Conservation (phyloP, 75 land plant genomes). For the Selaginella moellendorffii region DNA sequence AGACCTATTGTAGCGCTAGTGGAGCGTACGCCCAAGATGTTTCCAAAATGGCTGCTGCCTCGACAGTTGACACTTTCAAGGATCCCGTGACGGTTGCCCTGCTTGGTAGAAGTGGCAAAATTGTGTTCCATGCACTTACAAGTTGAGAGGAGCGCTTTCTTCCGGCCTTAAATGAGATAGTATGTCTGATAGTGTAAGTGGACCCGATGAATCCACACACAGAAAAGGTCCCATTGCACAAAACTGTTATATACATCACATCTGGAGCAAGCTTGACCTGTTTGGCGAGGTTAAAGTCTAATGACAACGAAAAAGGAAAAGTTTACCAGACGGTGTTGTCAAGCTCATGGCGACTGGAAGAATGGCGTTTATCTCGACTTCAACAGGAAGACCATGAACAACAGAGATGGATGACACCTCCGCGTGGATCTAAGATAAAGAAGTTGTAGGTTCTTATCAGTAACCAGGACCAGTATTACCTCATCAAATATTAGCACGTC, state of each 20-base stretch:
- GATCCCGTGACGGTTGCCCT: constrained; percentile 52
- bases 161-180: too few relatives aligned
- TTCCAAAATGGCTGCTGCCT: constrained; percentile 27
- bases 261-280: constrained; percentile 50
- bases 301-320: neutral
- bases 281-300: constrained; percentile 5
- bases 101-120: constrained; percentile 47
- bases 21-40: constrained; percentile 44
- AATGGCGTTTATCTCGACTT: constrained; percentile 50
- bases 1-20: constrained; percentile 40
- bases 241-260: constrained; percentile 63
- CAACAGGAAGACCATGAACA: constrained; percentile 59
- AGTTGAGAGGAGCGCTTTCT: neutral
- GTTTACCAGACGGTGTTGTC: constrained; percentile 42
- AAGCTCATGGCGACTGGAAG: constrained; percentile 70
- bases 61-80: constrained; percentile 12
- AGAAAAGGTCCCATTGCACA: constrained; percentile 44
- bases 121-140: constrained; percentile 55
- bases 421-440: constrained; percentile 32
- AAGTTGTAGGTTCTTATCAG: neutral
- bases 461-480: constrained; percentile 23
- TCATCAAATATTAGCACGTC: constrained; percentile 72
- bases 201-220: constrained; percentile 16
- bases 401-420: constrained; percentile 61
- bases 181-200: neutral